Percentiles rank a stretch among this genome's conserved stretches.
Evolutionary conservation across 1,284 basidiomycete genomes (phyloP).

Genomic region (Cryptococcus depauperatus): DNA sequence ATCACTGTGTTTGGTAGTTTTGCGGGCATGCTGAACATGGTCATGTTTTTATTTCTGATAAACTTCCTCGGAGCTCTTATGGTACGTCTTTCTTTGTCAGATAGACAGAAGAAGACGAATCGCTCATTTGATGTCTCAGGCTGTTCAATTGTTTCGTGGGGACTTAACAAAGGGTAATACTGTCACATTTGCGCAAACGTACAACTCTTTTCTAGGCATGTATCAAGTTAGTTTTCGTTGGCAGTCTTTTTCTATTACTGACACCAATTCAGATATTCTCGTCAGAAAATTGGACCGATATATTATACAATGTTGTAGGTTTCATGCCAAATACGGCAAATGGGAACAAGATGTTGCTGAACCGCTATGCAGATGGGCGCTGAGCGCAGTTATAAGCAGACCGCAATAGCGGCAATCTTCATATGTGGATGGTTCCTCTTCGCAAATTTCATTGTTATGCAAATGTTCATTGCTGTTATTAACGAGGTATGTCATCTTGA

Average conservation of each 20-base stretch:
- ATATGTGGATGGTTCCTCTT: conserved; percentile 83
- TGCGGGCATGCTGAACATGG: conserved; percentile 87
- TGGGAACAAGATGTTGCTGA: not conserved
- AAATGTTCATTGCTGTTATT: conserved; percentile 98
- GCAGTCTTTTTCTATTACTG: conserved; percentile 1
- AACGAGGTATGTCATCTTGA: conserved; percentile 56
- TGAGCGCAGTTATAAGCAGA: conserved; percentile 62
- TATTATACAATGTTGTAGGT: conserved; percentile 62
- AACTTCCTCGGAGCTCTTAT: conserved; percentile 81
- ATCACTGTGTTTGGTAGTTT: conserved; percentile 82
- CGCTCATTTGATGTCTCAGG: conserved; percentile 19
- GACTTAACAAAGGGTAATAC: conserved; percentile 52
- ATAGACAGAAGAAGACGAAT: too few species aligned
- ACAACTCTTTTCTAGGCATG: conserved; percentile 79
- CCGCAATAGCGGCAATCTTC: conserved; percentile 66
- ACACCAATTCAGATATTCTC: conserved; percentile 65
- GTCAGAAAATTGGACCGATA: conserved; percentile 86
- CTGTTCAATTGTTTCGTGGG: conserved; percentile 55
- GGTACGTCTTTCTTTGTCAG: conserved; percentile 50
- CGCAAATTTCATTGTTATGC: conserved; percentile 88
- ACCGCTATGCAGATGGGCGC: conserved; percentile 43
- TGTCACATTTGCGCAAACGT: conserved; percentile 83
- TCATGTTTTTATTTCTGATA: conserved; percentile 80
- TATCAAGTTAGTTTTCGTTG: conserved; percentile 54
- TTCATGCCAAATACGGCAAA: not conserved